Evolutionary conservation across 805 yeast species (phyloP).

Genomic region (Kodamaea nitidulidarum): DNA sequence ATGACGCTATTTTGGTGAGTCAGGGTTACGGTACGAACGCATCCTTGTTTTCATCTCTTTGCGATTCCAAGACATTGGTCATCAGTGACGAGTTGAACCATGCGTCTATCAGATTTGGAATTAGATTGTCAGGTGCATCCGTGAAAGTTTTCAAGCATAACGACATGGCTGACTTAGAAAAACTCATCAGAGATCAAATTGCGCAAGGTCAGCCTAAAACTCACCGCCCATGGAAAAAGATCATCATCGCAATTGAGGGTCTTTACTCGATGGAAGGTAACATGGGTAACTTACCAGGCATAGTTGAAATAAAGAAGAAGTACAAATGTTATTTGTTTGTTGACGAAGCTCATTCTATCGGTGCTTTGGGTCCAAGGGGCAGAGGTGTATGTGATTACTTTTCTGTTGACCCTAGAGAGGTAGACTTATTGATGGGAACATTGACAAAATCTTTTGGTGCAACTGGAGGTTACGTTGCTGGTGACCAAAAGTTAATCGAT

Average conservation of each 20-base stretch:
- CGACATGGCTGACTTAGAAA: slow-evolving; percentile 78
- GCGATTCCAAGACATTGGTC: slow-evolving; percentile 83
- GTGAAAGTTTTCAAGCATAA: slow-evolving; percentile 91
- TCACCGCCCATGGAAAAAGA: slow-evolving; percentile 94
- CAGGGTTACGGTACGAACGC: slow-evolving; percentile 98
- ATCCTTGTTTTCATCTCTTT: slow-evolving; percentile 73
- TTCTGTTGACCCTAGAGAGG: slow-evolving; percentile 65
- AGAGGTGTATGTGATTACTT: slow-evolving; percentile 95
- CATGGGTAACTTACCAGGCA: slow-evolving; percentile 71
- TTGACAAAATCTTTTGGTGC: slow-evolving; percentile 98
- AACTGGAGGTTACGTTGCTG: slow-evolving; percentile 97
- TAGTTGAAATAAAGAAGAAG: slow-evolving; percentile 70
- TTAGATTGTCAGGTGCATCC: slow-evolving; percentile 86
- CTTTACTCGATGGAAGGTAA: slow-evolving; percentile 92
- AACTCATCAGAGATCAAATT: slow-evolving; percentile 73
- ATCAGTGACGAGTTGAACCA: slow-evolving; percentile 94
- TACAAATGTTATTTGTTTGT: slow-evolving; percentile 88
- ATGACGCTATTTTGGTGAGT: slow-evolving; percentile 77
- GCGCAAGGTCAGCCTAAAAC: slow-evolving; percentile 92
- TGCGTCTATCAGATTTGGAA: slow-evolving; percentile 93
- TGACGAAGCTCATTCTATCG: slow-evolving; percentile 98
- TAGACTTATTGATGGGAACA: slow-evolving; percentile 96
- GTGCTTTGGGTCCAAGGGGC: slow-evolving; percentile 95
- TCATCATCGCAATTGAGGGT: slow-evolving; percentile 85
- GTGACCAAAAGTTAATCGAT: slow-evolving; percentile 62